These are phyloP conservation scores for Zygotorulaspora mrakii DNA, from an alignment of 1,139 yeast genomes.

Conservation along the genomic window DNA sequence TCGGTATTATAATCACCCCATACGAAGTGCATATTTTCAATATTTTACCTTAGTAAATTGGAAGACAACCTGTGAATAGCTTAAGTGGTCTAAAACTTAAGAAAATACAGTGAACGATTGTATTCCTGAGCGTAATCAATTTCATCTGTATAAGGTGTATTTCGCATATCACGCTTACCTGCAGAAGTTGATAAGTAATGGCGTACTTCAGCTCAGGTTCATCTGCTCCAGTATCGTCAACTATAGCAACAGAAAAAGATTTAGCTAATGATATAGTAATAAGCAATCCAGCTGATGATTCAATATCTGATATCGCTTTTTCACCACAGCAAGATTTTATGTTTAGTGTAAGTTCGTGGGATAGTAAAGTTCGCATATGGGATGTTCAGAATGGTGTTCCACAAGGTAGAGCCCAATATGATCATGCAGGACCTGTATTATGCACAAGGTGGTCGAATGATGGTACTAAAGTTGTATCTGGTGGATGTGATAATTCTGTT, in stretches of 20 bases:
- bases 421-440: constrained; percentile 86
- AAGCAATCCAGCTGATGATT: constrained; percentile 86
- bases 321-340: constrained; percentile 87
- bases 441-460: constrained; percentile 79
- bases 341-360: constrained; percentile 87
- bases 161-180: no score
- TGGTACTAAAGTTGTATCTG: constrained; percentile 83
- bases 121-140: no score
- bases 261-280: constrained; percentile 72
- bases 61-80: no score
- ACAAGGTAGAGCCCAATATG: constrained; percentile 85
- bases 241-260: constrained; percentile 63
- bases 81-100: no score
- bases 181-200: constrained; percentile 19
- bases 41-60: background rate
- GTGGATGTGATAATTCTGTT: constrained; percentile 91
- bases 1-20: constrained; percentile 1
- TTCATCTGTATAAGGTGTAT: no score
- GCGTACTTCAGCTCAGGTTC: constrained; percentile 26
- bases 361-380: constrained; percentile 87
- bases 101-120: no score
- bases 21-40: background rate
- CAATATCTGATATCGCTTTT: constrained; percentile 80
- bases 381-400: constrained; percentile 66
- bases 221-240: constrained; percentile 33